Conservation (phyloP, 2,329 filamentous ascomycete species). For the Claviceps paspali region DNA sequence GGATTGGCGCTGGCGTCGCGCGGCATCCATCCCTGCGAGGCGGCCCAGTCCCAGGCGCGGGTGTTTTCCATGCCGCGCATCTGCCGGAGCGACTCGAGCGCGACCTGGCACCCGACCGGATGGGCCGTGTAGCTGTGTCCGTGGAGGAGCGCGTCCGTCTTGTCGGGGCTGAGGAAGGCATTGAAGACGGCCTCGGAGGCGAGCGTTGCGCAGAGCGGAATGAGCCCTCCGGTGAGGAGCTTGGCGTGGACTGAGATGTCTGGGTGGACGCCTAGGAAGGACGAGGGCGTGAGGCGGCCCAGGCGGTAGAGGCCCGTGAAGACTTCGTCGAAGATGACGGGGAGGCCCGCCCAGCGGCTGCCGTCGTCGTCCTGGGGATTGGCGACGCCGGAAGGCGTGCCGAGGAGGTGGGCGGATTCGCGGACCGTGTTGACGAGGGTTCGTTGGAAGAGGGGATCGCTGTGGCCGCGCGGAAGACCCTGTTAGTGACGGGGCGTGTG, state of each 20-base stretch:
- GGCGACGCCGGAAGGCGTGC: slow-evolving; percentile 8
- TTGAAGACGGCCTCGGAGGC: slow-evolving; percentile 61
- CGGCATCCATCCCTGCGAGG: slow-evolving; percentile 30
- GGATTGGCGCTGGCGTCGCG: too few relatives aligned
- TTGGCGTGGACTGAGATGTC: slow-evolving; percentile 76
- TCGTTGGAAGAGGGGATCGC: slow-evolving; percentile 68
- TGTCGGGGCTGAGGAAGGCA: slow-evolving; percentile 55
- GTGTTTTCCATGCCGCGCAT: slow-evolving; percentile 42
- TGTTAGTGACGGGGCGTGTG: too few relatives aligned
- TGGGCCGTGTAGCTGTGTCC: slow-evolving; percentile 83
- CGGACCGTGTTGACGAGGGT: slow-evolving; percentile 55
- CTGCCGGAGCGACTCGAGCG: slow-evolving; percentile 45
- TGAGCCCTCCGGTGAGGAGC: slow-evolving; percentile 62
- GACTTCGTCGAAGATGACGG: slow-evolving; percentile 72
- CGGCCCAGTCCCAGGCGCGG: slow-evolving; percentile 42
- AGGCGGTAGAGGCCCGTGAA: slow-evolving; percentile 78
- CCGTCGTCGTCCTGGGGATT: slow-evolving; percentile 6
- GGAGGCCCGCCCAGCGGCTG: slow-evolving; percentile 53
- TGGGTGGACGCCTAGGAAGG: slow-evolving; percentile 51
- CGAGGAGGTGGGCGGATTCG: slow-evolving; percentile 39
- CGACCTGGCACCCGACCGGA: slow-evolving; percentile 66
- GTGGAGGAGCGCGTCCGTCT: slow-evolving; percentile 65
- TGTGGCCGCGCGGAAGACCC: slow-evolving; percentile 18
- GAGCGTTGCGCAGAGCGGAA: slow-evolving; percentile 63
- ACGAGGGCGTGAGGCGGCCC: slow-evolving; percentile 53